phyloP scores from a whole-genome alignment of 768 basidiomycete species.

The Kondoa malvinella region DNA sequence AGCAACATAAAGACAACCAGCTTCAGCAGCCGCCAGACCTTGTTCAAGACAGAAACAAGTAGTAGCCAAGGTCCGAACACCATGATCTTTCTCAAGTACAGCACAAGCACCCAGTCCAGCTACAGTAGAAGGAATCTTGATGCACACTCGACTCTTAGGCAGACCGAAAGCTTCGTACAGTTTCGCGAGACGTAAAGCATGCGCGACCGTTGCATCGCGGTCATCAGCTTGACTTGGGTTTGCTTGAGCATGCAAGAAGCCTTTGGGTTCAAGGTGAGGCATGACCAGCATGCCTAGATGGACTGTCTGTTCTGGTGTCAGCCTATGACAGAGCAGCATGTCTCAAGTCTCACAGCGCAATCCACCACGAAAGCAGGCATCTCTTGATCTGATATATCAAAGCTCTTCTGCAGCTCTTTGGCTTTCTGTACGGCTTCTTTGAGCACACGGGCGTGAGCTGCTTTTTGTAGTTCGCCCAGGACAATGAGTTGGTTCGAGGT shows the following conservation, averaged over 20 bases:
- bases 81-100: conserved; percentile 21
- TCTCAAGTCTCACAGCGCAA: conserved; percentile 17
- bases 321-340: neutral
- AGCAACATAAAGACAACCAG: conserved; percentile 20
- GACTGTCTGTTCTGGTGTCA: conserved; percentile 12
- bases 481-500: conserved; percentile 25
- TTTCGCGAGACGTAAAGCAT: conserved; percentile 22
- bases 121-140: conserved; percentile 27
- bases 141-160: conserved; percentile 23
- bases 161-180: conserved; percentile 17
- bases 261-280: conserved; percentile 9
- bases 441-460: conserved; percentile 15
- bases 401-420: neutral
- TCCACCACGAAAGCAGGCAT: conserved; percentile 23
- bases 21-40: conserved; percentile 23
- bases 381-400: conserved; percentile 4
- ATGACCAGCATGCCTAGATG: conserved; percentile 20
- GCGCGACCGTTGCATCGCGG: conserved; percentile 19
- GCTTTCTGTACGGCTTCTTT: conserved; percentile 18
- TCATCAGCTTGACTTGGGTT: conserved; percentile 16
- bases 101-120: conserved; percentile 24
- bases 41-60: conserved; percentile 25
- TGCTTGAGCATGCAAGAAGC: conserved; percentile 22
- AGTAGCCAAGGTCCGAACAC: conserved; percentile 25
- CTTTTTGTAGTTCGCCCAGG: conserved; percentile 17